Evolutionary conservation across 768 basidiomycete species (phyloP).

Genomic region (Calocybe cyanea): DNA sequence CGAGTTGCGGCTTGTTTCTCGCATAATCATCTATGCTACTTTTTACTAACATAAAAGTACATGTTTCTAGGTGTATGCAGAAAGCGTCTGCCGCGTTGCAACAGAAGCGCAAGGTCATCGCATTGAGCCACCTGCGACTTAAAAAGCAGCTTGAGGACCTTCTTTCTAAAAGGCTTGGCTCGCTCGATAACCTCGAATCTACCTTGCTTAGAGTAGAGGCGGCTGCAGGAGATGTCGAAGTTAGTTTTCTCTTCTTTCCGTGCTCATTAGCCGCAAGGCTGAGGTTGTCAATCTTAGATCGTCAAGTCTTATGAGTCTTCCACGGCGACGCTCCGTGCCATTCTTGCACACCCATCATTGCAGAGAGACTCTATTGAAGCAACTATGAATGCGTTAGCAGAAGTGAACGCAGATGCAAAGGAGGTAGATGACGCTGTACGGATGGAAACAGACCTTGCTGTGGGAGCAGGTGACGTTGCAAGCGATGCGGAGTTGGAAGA

Average conservation of each 20-base stretch:
- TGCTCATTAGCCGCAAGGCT: neutral
- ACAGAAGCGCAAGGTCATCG: constrained; percentile 68
- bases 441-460: constrained; percentile 59
- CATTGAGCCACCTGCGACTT: constrained; percentile 73
- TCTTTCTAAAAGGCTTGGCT: constrained; percentile 67
- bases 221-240: constrained; percentile 87
- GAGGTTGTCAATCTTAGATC: constrained; percentile 39
- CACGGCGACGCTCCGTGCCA: constrained; percentile 66
- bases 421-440: constrained; percentile 81
- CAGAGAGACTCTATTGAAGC: constrained; percentile 75
- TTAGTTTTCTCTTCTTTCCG: constrained; percentile 27
- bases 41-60: neutral
- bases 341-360: constrained; percentile 79
- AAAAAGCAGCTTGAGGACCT: constrained; percentile 81
- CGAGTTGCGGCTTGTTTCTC: constrained; percentile 44
- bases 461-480: constrained; percentile 65
- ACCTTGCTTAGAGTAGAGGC: constrained; percentile 82
- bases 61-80: constrained; percentile 49
- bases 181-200: constrained; percentile 69
- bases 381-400: constrained; percentile 85
- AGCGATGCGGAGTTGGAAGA: constrained; percentile 51
- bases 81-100: constrained; percentile 65
- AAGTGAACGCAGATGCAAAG: constrained; percentile 74
- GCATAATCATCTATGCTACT: neutral
- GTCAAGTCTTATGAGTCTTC: constrained; percentile 85